Evolutionary conservation across 139 green algal species (phyloP), one percentile per base, ranked within the genome.

Genomic region (Eudorina sp.): DNA sequence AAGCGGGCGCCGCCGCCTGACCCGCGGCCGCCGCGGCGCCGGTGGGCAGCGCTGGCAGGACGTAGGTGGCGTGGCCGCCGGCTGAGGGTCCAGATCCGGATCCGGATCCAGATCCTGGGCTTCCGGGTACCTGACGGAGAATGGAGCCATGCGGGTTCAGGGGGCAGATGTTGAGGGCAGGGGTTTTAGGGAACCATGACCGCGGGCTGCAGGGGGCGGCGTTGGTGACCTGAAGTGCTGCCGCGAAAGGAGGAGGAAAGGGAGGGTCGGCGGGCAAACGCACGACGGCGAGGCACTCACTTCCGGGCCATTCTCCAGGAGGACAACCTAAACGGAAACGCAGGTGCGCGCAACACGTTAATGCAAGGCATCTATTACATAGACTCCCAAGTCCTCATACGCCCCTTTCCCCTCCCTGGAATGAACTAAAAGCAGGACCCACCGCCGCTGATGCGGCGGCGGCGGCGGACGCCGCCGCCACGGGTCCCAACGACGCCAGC

Each of bases 401-500:
- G n/a, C n/a, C n/a, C n/a, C n/a, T n/a, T n/a, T n/a, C n/a, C n/a
- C n/a, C n/a, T n/a, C n/a, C n/a, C n/a, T n/a, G n/a, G n/a, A n/a
- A n/a, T n/a, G n/a, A n/a, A n/a, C n/a, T n/a, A n/a, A n/a, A n/a
- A n/a, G 29, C 64, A 14, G 64, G n/a, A 31, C 29, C 64, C 64
- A 38, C 31, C 36, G 34, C 68, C 36, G 68, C 31, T 25, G 68
- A 46, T 2, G 68, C 68, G 68, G 68, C 68, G 36, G 75, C 46
- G 16, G 75, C 74, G 4, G 73, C 74, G 7, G 75, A 46, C 1
- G 46, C 38, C 0, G 48, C 48, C 75, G 75, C 75, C 14, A 13
- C 75, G 25, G 75, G 76, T 2, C 76, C 36, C 31, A 72, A 31
- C 53, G 53, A n/a, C 76, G 76, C 53, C 4, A 84, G 76, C 76